Percentiles rank a stretch among this genome's conserved stretches.
Conservation (phyloP, 2,329 filamentous ascomycete species). For the Botrytis aclada region DNA sequence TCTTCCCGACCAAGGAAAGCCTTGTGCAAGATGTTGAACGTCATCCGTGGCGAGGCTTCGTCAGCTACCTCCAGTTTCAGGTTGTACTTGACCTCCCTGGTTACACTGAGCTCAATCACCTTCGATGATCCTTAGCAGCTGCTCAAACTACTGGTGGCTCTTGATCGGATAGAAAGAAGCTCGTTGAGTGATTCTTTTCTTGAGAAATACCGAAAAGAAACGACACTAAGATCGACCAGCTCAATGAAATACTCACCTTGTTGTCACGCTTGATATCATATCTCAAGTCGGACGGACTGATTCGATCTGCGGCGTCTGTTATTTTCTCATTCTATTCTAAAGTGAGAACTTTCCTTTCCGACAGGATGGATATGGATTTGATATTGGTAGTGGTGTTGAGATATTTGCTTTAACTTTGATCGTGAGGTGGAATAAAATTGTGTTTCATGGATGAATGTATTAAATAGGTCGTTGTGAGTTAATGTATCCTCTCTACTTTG, state of each 20-base stretch:
- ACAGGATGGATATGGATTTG: background rate
- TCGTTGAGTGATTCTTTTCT: background rate
- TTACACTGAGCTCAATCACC: background rate
- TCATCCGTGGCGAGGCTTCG: no score
- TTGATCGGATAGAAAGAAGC: background rate
- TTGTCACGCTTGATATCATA: background rate
- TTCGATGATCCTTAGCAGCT: background rate
- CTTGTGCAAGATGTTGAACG: background rate
- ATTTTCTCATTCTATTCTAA: background rate
- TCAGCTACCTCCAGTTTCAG: background rate
- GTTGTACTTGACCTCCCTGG: no score
- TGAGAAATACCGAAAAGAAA: background rate
- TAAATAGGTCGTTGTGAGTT: background rate
- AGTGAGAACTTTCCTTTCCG: background rate
- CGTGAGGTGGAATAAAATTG: background rate
- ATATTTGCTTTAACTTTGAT: background rate
- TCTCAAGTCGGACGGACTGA: background rate
- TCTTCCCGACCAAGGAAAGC: background rate
- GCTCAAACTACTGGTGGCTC: background rate
- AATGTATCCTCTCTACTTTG: background rate
- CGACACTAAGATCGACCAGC: background rate
- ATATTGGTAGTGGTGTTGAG: background rate
- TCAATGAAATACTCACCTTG: background rate
- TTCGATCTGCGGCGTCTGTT: background rate
- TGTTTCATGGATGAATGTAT: background rate